These are phyloP conservation scores for Fonsecaea nubica DNA, from an alignment of 2,329 filamentous ascomycete species.

Conservation along the genomic window DNA sequence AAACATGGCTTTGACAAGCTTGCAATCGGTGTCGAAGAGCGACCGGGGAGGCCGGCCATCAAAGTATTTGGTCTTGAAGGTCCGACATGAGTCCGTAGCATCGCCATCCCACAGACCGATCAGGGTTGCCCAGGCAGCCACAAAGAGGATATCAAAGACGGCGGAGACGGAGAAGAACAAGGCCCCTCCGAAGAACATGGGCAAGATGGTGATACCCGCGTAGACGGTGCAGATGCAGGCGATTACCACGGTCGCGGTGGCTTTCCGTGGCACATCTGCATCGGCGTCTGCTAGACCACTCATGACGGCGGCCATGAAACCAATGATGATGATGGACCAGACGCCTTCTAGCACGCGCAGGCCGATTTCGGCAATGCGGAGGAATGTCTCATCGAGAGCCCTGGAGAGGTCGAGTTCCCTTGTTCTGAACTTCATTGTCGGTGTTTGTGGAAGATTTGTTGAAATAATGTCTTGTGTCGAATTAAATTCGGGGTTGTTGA, in stretches of 20 bases:
- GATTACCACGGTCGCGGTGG: constrained; percentile 24
- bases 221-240: constrained; percentile 29
- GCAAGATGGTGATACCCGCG: constrained; percentile 25
- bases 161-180: constrained; percentile 29
- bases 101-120: constrained; percentile 31
- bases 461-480: background rate
- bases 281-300: constrained; percentile 30
- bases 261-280: constrained; percentile 25
- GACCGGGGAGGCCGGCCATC: constrained; percentile 12
- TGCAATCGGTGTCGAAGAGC: constrained; percentile 31
- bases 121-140: constrained; percentile 29
- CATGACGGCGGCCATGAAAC: constrained; percentile 31
- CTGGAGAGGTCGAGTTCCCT: constrained; percentile 31
- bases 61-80: constrained; percentile 28
- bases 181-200: constrained; percentile 32
- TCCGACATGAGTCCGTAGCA: constrained; percentile 26
- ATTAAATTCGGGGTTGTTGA: background rate
- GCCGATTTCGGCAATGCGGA: constrained; percentile 30
- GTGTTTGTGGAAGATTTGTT: background rate
- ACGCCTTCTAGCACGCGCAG: constrained; percentile 23
- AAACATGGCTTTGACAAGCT: constrained; percentile 35
- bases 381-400: constrained; percentile 33
- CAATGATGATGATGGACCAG: constrained; percentile 29
- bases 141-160: constrained; percentile 26
- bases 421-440: constrained; percentile 30